Conservation (phyloP, 306 rosid species). For the Lathyrus sativus region DNA sequence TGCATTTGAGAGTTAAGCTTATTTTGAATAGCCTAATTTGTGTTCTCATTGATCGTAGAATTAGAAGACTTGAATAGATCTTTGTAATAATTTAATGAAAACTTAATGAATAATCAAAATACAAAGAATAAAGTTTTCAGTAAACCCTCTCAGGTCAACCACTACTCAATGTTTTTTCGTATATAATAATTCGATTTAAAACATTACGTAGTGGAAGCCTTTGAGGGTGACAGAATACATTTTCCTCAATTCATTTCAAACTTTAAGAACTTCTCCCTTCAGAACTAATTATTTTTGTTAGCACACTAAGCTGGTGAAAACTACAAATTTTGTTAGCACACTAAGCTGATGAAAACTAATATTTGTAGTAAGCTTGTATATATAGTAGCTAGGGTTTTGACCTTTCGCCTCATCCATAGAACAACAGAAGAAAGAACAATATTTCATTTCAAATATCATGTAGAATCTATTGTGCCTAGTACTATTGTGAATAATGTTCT, state of each 20-base stretch:
- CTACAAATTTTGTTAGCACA: no score
- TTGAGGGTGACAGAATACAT: slow-evolving; percentile 29
- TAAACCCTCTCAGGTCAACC: slow-evolving; percentile 5
- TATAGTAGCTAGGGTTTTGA: background rate
- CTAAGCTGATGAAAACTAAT: slow-evolving; percentile 6
- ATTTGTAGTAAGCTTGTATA: background rate
- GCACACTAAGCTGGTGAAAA: slow-evolving; percentile 10
- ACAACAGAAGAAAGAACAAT: background rate
- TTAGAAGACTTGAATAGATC: no score
- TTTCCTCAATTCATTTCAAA: background rate
- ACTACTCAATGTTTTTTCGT: slow-evolving; percentile 17
- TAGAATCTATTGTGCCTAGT: background rate
- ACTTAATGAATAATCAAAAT: no score
- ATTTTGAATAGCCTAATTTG: no score
- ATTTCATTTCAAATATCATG: background rate
- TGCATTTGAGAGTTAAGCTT: no score
- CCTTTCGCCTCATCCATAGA: background rate
- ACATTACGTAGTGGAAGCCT: slow-evolving; percentile 27
- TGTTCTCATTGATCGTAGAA: no score
- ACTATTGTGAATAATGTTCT: background rate
- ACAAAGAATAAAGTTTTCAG: no score
- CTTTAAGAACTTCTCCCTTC: background rate
- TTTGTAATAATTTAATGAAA: no score
- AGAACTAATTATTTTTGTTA: background rate
- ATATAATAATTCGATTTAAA: slow-evolving; percentile 1